phyloP scores from a whole-genome alignment of 805 yeast species.

The Saccharomyces eubayanus region DNA sequence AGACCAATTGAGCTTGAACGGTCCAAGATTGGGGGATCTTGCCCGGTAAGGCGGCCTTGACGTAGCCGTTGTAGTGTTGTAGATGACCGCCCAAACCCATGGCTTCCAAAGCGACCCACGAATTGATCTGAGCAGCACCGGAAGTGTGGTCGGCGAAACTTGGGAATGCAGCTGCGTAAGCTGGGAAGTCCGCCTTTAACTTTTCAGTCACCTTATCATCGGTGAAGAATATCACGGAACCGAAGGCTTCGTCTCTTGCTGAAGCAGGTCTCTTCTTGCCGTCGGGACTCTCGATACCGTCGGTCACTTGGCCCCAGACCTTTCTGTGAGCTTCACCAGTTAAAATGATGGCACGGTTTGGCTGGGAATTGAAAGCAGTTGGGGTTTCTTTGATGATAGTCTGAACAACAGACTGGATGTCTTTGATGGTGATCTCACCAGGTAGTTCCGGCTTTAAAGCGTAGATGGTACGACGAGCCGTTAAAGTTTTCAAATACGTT shows the following conservation, averaged over 20 bases:
- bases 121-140: constrained; percentile 43
- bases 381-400: constrained; percentile 42
- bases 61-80: constrained; percentile 44
- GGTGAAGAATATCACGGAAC: constrained; percentile 43
- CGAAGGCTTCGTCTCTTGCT: constrained; percentile 39
- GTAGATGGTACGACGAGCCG: constrained; percentile 42
- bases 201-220: constrained; percentile 34
- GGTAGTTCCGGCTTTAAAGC: constrained; percentile 39
- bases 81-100: constrained; percentile 43
- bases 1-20: constrained; percentile 43
- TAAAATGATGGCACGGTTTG: constrained; percentile 40
- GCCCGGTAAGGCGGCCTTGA: constrained; percentile 33
- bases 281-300: constrained; percentile 31
- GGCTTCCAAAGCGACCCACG: constrained; percentile 42
- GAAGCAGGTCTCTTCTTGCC: constrained; percentile 38
- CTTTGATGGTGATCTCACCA: constrained; percentile 32
- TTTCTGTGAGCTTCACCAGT: constrained; percentile 39
- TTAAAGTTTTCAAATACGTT: constrained; percentile 28
- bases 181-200: constrained; percentile 38
- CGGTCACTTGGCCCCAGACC: constrained; percentile 39
- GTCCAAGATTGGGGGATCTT: constrained; percentile 38
- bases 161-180: constrained; percentile 39
- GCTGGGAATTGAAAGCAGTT: constrained; percentile 45
- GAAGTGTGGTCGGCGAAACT: constrained; percentile 40
- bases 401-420: constrained; percentile 37